Percentiles rank a stretch among this genome's conserved stretches.
phyloP scores from a whole-genome alignment of 2,329 filamentous ascomycete species.

The Xylariomycetidae sp. region DNA sequence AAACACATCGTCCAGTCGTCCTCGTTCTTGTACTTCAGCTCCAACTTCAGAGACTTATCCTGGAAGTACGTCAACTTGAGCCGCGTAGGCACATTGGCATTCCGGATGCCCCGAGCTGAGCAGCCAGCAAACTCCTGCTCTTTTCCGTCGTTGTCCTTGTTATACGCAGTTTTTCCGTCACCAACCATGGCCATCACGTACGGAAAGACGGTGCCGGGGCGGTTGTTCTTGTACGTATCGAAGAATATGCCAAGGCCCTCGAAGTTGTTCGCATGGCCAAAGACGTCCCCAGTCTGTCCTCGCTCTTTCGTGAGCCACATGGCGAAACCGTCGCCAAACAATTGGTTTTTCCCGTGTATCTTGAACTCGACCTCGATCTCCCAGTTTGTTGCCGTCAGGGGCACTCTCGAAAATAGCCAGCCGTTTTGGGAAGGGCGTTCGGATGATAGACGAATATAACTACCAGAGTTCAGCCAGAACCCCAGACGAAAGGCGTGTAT shows the following conservation, averaged over 20 bases:
- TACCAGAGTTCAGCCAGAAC: constrained; percentile 32
- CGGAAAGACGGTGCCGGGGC: constrained; percentile 90
- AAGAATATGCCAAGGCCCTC: constrained; percentile 94
- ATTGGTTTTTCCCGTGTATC: constrained; percentile 80
- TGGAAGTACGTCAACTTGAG: constrained; percentile 92
- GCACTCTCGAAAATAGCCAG: constrained; percentile 91
- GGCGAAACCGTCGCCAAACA: constrained; percentile 94
- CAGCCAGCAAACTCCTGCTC: constrained; percentile 88
- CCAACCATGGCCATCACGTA: constrained; percentile 99
- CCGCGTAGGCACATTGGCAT: constrained; percentile 74
- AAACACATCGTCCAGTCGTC: constrained; percentile 90
- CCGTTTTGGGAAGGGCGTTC: constrained; percentile 87
- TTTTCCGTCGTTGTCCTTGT: constrained; percentile 94
- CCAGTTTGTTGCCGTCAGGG: constrained; percentile 97
- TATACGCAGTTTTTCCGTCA: constrained; percentile 83
- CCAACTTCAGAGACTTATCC: constrained; percentile 84
- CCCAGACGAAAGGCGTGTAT: constrained; percentile 2
- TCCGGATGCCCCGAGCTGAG: constrained; percentile 86
- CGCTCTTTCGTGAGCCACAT: constrained; percentile 98
- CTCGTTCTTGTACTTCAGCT: constrained; percentile 90
- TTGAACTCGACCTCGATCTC: constrained; percentile 96
- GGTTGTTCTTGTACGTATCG: constrained; percentile 99
- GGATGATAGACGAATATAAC: constrained; percentile 88
- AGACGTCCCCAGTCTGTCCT: constrained; percentile 74
- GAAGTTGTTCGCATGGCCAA: constrained; percentile 82